Base-by-base conservation (phyloP, 441 rosid genomes). In the Rhodomyrtus psidioides region DNA sequence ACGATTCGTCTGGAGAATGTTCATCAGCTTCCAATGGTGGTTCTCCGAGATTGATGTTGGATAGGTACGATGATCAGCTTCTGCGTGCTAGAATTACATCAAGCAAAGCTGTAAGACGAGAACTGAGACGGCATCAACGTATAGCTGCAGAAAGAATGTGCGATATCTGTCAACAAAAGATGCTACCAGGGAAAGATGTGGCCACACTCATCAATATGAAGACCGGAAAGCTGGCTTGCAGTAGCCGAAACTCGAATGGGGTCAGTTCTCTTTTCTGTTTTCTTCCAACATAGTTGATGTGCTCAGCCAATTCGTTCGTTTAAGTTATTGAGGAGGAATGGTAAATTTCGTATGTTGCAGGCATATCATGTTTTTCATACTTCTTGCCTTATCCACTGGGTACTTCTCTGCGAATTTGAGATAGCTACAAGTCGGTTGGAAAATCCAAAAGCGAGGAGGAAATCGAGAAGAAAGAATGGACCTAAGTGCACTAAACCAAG, bases 361-460 rank as follows among this genome's bases (percentile, higher is more conserved):
- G 96, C 96, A 55, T 97, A 95, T 91, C 99, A 97, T 89, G 93
- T 97, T 34, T 97, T 92, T 89, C 99, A 97, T 65, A 92, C 93
- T 58, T 97, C 99, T 70, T 96, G 99, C 93, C 96, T 95, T 57
- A 84, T 97, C 85, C 98, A 94, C 86, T 96, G 99, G 99, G 88
- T 97, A 86, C 96, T 97, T 87, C 90, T 94, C 55, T 95, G 96
- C 58, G 99, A 96, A 91, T 90, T 74, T 83, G 97, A 95, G 91
- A 93, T 90, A 87, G 87, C 88, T 82, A 90, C 86, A 84, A 92
- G 74, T 89, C 93, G 91, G 88, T 82, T 91, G 34, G 89, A 84
- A 62, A 53, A 88, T 83, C 88, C 89, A 60, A 93, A 90, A 88
- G 92, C 70, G 24, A 93, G 88, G 88, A 89, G 90, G 84, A 93